These are phyloP conservation scores for Balamuthia mandrillaris DNA, from an alignment of 208 protist genomes.

Conservation along the genomic window DNA sequence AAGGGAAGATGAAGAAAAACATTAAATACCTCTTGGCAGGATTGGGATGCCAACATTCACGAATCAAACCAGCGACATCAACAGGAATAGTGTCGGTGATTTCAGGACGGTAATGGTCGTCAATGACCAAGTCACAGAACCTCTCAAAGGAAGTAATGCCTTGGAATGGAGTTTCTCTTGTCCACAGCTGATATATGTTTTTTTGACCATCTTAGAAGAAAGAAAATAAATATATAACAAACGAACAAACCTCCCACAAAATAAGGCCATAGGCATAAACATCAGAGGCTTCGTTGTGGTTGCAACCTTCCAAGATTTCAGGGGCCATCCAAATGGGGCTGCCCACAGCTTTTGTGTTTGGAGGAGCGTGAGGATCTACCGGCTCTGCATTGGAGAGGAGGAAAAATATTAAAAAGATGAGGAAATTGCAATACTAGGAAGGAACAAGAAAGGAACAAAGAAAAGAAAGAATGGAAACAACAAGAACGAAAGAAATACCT, in stretches of 20 bases:
- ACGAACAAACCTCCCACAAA: neutral
- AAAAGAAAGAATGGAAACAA: too few species aligned
- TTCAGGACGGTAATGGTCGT: neutral
- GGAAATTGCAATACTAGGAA: too few species aligned
- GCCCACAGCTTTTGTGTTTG: constrained; percentile 11
- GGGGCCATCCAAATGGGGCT: constrained; percentile 22
- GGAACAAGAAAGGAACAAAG: too few species aligned
- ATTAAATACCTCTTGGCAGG: constrained; percentile 2
- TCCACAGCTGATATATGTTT: neutral
- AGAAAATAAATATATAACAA: neutral
- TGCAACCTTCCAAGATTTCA: neutral
- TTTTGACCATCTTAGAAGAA: neutral
- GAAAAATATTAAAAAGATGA: too few species aligned
- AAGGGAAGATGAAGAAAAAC: neutral
- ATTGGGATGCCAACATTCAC: neutral
- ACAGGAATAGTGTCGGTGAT: neutral
- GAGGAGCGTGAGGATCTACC: constrained; percentile 13
- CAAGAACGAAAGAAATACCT: too few species aligned
- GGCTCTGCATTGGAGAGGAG: too few species aligned
- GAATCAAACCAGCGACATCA: neutral
- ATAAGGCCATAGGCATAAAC: constrained; percentile 25
- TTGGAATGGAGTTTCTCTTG: neutral
- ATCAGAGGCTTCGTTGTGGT: neutral
- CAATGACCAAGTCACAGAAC: constrained; percentile 29
- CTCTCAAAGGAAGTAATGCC: neutral